A percentile compares a stretch with the other conserved stretches of the same genome.
Conservation (phyloP, 768 basidiomycete genomes). For the Podaxis mareebaensis region DNA sequence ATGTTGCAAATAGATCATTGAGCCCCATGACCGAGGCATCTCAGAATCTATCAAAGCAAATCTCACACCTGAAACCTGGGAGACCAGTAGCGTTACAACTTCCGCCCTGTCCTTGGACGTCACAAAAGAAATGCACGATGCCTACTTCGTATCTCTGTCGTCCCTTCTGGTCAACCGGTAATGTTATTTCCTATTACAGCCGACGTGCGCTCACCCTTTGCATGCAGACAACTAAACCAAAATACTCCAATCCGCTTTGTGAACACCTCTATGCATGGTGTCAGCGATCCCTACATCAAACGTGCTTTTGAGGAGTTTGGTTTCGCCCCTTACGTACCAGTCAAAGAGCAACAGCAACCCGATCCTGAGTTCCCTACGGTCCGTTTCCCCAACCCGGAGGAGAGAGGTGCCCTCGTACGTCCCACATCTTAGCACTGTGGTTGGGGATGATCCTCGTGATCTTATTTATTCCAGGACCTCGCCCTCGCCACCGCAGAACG, state of each 20-base stretch:
- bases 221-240: conserved; percentile 36
- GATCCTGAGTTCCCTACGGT: conserved; percentile 89
- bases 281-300: conserved; percentile 65
- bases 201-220: neutral
- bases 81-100: conserved; percentile 30
- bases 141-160: conserved; percentile 52
- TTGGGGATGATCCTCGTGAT: neutral
- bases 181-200: neutral
- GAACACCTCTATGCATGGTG: conserved; percentile 91
- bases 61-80: conserved; percentile 54
- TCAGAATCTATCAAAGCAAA: conserved; percentile 62
- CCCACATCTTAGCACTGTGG: neutral
- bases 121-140: conserved; percentile 58
- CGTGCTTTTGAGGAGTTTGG: conserved; percentile 60
- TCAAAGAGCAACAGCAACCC: conserved; percentile 66
- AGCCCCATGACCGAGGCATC: conserved; percentile 81
- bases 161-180: conserved; percentile 30
- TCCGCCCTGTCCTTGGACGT: conserved; percentile 53
- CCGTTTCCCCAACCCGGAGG: conserved; percentile 86
- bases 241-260: conserved; percentile 57
- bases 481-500: conserved; percentile 64
- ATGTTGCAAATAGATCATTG: conserved; percentile 62
- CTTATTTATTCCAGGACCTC: conserved; percentile 51
- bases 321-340: conserved; percentile 59
- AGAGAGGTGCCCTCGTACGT: conserved; percentile 60